Conservation (phyloP, 306 rosid species). For the Ochetophila trinervis region DNA sequence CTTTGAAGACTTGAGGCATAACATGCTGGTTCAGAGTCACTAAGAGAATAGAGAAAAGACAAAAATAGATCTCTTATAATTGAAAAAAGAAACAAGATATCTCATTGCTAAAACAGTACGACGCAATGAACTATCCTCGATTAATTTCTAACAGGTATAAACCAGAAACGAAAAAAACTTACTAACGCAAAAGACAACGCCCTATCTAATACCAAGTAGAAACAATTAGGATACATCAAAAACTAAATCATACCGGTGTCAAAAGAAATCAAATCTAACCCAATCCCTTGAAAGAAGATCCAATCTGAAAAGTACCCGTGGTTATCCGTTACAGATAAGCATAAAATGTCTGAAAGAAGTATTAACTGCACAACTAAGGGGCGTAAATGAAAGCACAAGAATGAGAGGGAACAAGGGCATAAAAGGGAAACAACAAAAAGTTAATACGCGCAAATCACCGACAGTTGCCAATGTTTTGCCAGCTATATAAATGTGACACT, state of each 20-base stretch:
- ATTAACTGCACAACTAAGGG: neutral
- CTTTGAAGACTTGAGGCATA: too few relatives aligned
- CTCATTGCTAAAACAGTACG: neutral
- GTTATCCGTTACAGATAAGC: neutral
- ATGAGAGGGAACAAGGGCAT: slow-evolving; percentile 8
- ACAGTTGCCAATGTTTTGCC: slow-evolving; percentile 12
- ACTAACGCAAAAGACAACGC: neutral
- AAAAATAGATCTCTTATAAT: too few relatives aligned
- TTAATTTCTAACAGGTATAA: neutral
- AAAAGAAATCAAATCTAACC: slow-evolving; percentile 11
- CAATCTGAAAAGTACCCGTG: slow-evolving; percentile 12
- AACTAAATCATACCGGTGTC: neutral
- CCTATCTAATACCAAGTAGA: neutral
- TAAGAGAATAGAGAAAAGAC: too few relatives aligned
- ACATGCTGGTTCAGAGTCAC: too few relatives aligned
- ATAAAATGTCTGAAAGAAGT: neutral
- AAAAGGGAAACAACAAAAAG: neutral
- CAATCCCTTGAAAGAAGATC: slow-evolving; percentile 10
- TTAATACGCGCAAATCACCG: slow-evolving; percentile 26
- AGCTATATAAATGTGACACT: slow-evolving; percentile 21
- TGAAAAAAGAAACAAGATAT: neutral
- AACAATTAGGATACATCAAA: neutral
- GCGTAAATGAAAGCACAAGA: neutral
- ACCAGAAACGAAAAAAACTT: neutral
- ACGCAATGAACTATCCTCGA: too few relatives aligned